Evolutionary conservation across 2,329 filamentous ascomycete species (phyloP).

Genomic region (Penicillium sp.): DNA sequence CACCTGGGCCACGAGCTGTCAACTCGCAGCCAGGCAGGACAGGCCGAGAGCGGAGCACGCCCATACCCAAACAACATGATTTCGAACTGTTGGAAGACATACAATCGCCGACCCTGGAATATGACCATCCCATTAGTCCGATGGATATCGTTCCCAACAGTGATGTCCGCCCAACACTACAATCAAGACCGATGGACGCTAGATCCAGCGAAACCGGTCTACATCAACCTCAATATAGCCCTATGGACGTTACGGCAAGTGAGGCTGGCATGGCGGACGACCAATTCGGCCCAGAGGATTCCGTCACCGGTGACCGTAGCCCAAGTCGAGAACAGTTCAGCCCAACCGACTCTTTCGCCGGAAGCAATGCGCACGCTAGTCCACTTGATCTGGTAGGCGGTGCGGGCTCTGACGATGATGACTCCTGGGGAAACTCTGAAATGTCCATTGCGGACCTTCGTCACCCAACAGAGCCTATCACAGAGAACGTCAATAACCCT

Average conservation of each 20-base stretch:
- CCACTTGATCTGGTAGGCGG: conserved; percentile 17
- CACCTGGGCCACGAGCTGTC: conserved; percentile 24
- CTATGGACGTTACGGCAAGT: conserved; percentile 7
- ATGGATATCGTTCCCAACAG: conserved; percentile 30
- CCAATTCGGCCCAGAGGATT: neutral
- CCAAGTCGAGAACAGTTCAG: conserved; percentile 9
- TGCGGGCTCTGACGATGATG: conserved; percentile 20
- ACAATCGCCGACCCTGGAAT: conserved; percentile 12
- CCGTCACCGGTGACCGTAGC: conserved; percentile 11
- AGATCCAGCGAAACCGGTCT: conserved; percentile 15
- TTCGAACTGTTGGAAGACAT: conserved; percentile 19
- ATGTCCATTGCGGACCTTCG: conserved; percentile 24
- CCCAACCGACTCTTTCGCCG: conserved; percentile 11
- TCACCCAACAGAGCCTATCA: conserved; percentile 14
- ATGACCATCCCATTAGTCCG: conserved; percentile 17
- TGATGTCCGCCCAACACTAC: conserved; percentile 17
- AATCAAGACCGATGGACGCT: conserved; percentile 15
- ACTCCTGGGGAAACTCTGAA: conserved; percentile 24
- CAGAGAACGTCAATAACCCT: conserved; percentile 9
- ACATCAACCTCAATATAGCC: conserved; percentile 12
- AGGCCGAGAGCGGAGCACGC: conserved; percentile 37
- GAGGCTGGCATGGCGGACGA: conserved; percentile 2
- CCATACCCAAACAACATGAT: conserved; percentile 15
- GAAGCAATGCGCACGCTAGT: conserved; percentile 21
- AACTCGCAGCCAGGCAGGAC: conserved; percentile 35